Percentiles rank a stretch among this genome's conserved stretches.
These are phyloP conservation scores for Pseudopithomyces chartarum DNA, from an alignment of 2,329 filamentous ascomycete species.

Conservation along the genomic window DNA sequence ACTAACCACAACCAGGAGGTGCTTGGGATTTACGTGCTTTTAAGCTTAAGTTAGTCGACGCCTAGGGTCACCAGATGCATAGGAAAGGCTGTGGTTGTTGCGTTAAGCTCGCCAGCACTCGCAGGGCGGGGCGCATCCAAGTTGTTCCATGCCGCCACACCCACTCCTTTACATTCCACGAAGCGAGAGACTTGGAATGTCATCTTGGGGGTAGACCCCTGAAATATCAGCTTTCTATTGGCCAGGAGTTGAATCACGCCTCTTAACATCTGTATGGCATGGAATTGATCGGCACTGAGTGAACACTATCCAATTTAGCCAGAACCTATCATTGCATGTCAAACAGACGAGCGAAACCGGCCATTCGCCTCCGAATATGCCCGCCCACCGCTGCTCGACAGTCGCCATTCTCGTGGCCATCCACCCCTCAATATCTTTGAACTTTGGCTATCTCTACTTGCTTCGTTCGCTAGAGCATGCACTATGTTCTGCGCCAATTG, in stretches of 20 bases:
- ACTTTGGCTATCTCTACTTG: neutral
- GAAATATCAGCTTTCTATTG: constrained; percentile 15
- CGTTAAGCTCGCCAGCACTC: constrained; percentile 1
- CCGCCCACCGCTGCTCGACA: neutral
- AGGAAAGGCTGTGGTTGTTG: neutral
- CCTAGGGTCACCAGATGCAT: constrained; percentile 25
- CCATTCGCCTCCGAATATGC: neutral
- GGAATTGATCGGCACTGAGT: constrained; percentile 15
- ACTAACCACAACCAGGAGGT: constrained; percentile 39
- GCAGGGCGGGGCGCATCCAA: constrained; percentile 9
- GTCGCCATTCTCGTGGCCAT: neutral
- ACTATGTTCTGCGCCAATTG: constrained; percentile 5
- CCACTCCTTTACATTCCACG: constrained; percentile 12
- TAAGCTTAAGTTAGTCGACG: constrained; percentile 41
- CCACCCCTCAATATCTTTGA: constrained; percentile 3
- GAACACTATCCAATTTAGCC: constrained; percentile 20
- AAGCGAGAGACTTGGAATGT: constrained; percentile 20
- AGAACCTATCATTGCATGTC: constrained; percentile 17
- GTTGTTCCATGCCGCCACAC: constrained; percentile 9
- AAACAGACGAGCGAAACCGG: neutral
- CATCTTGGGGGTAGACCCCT: constrained; percentile 7
- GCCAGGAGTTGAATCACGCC: constrained; percentile 10
- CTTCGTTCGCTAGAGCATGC: neutral
- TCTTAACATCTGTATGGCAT: constrained; percentile 7
- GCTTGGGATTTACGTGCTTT: constrained; percentile 33